A percentile compares a stretch with the other conserved stretches of the same genome.
Evolutionary conservation across 202 grass and related monocot species (phyloP).

Genomic region (Schoenoplectus triqueter): DNA sequence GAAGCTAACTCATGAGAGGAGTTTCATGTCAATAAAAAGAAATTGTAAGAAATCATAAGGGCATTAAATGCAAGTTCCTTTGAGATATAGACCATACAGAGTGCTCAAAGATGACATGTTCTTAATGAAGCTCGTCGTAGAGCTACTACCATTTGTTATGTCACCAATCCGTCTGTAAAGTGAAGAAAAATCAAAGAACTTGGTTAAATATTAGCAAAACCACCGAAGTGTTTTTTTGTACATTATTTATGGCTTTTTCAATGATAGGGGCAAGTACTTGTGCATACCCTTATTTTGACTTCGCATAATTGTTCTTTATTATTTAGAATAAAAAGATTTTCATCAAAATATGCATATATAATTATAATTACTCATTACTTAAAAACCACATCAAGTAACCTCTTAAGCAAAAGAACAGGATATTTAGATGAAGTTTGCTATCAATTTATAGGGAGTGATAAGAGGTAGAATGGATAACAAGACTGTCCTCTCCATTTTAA

Average conservation of each 20-base stretch:
- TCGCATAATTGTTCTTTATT: too few species aligned
- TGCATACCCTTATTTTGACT: too few species aligned
- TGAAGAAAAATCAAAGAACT: conserved; percentile 38
- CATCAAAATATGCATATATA: too few species aligned
- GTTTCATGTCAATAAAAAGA: not conserved
- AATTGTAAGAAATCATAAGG: not conserved
- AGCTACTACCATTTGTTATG: conserved; percentile 80
- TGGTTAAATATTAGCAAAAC: not conserved
- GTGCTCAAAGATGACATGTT: conserved; percentile 70
- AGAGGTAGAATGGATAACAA: not conserved
- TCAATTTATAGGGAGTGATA: too few species aligned
- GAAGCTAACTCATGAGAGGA: not conserved
- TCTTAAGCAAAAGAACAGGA: too few species aligned
- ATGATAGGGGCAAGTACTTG: too few species aligned
- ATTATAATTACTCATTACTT: too few species aligned
- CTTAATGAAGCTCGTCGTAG: conserved; percentile 63
- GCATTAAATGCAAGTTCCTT: conserved; percentile 7
- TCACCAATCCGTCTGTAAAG: conserved; percentile 78
- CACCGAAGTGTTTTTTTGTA: not conserved
- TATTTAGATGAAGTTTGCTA: too few species aligned
- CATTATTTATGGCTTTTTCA: not conserved
- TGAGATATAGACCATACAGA: conserved; percentile 53
- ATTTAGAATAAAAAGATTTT: too few species aligned
- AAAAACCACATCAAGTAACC: too few species aligned
- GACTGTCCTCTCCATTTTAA: not conserved